A percentile compares a stretch with the other conserved stretches of the same genome.
Evolutionary conservation across 495 filamentous ascomycete species (phyloP).

Genomic region (Hyaloscypha hepaticicola): DNA sequence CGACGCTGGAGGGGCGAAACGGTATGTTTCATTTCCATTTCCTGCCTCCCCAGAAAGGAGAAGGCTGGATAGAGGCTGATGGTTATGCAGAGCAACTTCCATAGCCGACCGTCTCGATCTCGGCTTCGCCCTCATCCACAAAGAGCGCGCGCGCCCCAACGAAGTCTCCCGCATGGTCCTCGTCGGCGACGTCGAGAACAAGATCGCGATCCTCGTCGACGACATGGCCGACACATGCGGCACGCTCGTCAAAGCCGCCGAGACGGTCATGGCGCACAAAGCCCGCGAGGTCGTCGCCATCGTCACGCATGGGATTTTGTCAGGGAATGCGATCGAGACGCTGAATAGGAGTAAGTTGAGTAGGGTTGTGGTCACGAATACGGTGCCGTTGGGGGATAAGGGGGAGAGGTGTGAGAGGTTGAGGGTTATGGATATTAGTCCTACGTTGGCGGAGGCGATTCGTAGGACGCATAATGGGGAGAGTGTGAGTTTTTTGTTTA

Average conservation of each 20-base stretch:
- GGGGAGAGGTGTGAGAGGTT: slow-evolving; percentile 74
- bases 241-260: slow-evolving; percentile 88
- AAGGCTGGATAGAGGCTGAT: not conserved
- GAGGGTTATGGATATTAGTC: slow-evolving; percentile 89
- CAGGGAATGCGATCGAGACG: slow-evolving; percentile 86
- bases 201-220: slow-evolving; percentile 56
- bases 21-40: slow-evolving; percentile 52
- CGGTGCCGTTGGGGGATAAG: slow-evolving; percentile 87
- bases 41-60: not conserved
- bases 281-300: slow-evolving; percentile 88
- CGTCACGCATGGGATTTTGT: slow-evolving; percentile 93
- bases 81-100: slow-evolving; percentile 68
- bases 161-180: slow-evolving; percentile 97
- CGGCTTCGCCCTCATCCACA: slow-evolving; percentile 98
- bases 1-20: slow-evolving; percentile 94
- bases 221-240: slow-evolving; percentile 97
- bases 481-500: slow-evolving; percentile 92
- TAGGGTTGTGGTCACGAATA: slow-evolving; percentile 92
- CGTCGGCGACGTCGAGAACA: slow-evolving; percentile 69
- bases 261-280: slow-evolving; percentile 86
- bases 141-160: slow-evolving; percentile 92
- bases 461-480: slow-evolving; percentile 95
- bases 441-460: slow-evolving; percentile 70
- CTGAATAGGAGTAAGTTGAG: slow-evolving; percentile 79
- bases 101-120: slow-evolving; percentile 94